Evolutionary conservation across 805 yeast genomes (phyloP), one percentile per base, ranked within the genome.

Genomic region (Saccharomycopsis sp.): DNA sequence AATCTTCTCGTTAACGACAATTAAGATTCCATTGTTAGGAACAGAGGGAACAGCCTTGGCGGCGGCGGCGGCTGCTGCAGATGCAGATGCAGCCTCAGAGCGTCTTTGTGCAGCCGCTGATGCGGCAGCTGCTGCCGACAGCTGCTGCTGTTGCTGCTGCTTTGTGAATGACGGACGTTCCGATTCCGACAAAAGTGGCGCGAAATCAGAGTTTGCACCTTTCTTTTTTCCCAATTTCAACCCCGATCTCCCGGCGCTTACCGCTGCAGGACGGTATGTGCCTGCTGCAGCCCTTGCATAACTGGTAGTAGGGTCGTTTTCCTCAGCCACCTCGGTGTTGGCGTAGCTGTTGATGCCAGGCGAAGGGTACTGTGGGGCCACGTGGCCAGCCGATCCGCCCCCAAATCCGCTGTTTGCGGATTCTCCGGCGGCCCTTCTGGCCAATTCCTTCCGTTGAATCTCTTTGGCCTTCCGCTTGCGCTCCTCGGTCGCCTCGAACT

Each of bases 401-500:
- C 48, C 48, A 29, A 29, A 29, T 50, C 58, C 65, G 50, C 55
- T 57, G 3, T 52, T 59, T 51, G 61, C 66, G 44, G 55, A 48
- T 37, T 61, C 57, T 41, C 60, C 50, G 24, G 83, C 75, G 66
- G 81, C 82, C 68, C 81, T 78, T 63, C 79, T 80, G 55, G 84
- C 84, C 76, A 82, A 79, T 70, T 87, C 94, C 67, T 81, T 85
- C 70, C 89, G 79, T 70, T 90, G 95, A 61, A 88, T 85, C 68
- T 88, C 95, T 71, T 87, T 89, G 54, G 98, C 97, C 70, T 89
- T 85, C 73, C 95, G 87, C 75, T 92, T 92, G 73, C 98, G 86
- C 73, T 92, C 97, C 74, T 94, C 99, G 57, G 89, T 85, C 47
- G 99, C 99, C 73, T 92, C 99, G 67, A 89, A 75, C 74, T 94